Evolutionary conservation across 306 rosid species (phyloP), one percentile per base, ranked within the genome.

Genomic region (Pyrus pyrifolia): DNA sequence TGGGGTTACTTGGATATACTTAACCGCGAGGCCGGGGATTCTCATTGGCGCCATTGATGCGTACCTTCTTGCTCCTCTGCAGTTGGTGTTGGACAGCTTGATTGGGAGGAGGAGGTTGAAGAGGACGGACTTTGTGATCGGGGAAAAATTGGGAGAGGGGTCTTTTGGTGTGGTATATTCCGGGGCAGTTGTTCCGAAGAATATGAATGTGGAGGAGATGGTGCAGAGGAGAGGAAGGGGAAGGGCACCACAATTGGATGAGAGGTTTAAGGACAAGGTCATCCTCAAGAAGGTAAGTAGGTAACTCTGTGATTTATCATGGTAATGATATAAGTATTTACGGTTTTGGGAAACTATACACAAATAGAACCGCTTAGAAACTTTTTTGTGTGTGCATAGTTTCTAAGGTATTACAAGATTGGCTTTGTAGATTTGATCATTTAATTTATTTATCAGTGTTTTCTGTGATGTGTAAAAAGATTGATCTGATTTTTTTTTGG

Each of bases 21-120:
- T 95, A 55, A 95, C 97, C 49, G 89, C 96, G 17, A 88, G 99
- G 84, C 99, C 99, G 0, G 99, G 97, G 72, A 91, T 95, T 38
- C 93, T 95, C 23, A 11, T 95, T 6, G 97, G 99, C 44, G 97
- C 99, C 88, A 83, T 95, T 79, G 99, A 95, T 84, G 78, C 96
- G 0, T 95, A 95, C 79, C 91, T 95, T 81, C 81, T 95, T 29
- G 97, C 99, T 53, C 99, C 97, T 64, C 86, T 92, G 76, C 97
- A 95, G 76, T 83, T 89, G 53, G 99, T 60, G 72, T 78, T 95
- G 6, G 92, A 90, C 19, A 86, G 62, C 83, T 76, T 92, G 72
- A 73, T 79, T 33, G 97, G 97, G 63, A 92, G 87, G 81, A 90
- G 97, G 78, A 89, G 78, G 67, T 72, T 92, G 83, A 95, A 89